Percentiles rank a stretch among this genome's conserved stretches.
Conservation (phyloP, 2,329 filamentous ascomycete genomes). For the Cryphonectria radicalis region DNA sequence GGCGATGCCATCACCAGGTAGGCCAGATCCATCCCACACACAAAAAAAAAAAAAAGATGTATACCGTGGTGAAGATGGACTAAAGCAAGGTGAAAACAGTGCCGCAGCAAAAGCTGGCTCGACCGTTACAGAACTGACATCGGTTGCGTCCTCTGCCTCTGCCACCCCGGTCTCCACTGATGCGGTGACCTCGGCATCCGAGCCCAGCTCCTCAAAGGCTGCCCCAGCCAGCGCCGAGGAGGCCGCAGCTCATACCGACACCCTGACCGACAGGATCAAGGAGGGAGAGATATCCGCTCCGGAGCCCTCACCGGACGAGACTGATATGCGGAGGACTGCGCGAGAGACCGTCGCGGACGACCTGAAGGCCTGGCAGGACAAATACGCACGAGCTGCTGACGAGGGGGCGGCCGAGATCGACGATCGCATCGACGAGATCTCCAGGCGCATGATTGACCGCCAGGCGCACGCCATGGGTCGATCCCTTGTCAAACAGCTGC, state of each 20-base stretch:
- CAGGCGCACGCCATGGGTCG: slow-evolving; percentile 70
- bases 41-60: not conserved
- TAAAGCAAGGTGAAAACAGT: slow-evolving; percentile 30
- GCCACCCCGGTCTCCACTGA: slow-evolving; percentile 32
- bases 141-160: slow-evolving; percentile 33
- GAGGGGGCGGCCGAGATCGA: slow-evolving; percentile 79
- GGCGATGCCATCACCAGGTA: slow-evolving; percentile 38
- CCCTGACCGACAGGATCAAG: slow-evolving; percentile 32
- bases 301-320: slow-evolving; percentile 49
- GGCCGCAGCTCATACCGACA: slow-evolving; percentile 30
- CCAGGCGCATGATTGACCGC: slow-evolving; percentile 59
- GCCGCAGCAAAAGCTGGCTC: slow-evolving; percentile 38
- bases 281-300: slow-evolving; percentile 48
- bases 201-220: slow-evolving; percentile 30
- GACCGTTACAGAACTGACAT: slow-evolving; percentile 44
- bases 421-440: slow-evolving; percentile 64
- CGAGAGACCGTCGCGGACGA: slow-evolving; percentile 76
- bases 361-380: slow-evolving; percentile 82
- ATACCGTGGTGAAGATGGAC: not conserved
- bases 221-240: slow-evolving; percentile 32
- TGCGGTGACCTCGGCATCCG: slow-evolving; percentile 20
- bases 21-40: slow-evolving; percentile 6
- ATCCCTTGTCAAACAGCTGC: slow-evolving; percentile 69
- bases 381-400: slow-evolving; percentile 83
- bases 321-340: slow-evolving; percentile 60